These are phyloP conservation scores for Lecanosticta acicola DNA, from an alignment of 2,329 filamentous ascomycete species.

Conservation along the genomic window DNA sequence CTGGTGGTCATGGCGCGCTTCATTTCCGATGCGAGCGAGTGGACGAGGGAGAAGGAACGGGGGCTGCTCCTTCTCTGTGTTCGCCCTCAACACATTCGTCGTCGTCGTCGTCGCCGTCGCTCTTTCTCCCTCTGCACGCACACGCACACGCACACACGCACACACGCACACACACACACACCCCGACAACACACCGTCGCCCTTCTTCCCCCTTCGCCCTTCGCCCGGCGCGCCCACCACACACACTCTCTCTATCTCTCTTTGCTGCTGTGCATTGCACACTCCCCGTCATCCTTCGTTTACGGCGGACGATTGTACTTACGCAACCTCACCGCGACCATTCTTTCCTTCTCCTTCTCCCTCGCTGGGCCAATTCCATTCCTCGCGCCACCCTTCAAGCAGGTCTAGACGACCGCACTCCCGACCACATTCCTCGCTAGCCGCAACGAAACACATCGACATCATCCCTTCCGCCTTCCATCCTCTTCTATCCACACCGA, in stretches of 20 bases:
- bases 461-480: not conserved
- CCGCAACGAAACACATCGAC: constrained; percentile 8
- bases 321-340: constrained; percentile 7
- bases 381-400: constrained; percentile 5
- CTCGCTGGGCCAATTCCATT: constrained; percentile 8
- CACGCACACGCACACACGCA: not conserved
- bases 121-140: not conserved
- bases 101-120: not conserved
- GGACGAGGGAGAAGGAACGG: not conserved
- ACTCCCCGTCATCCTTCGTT: constrained; percentile 19
- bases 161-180: not conserved
- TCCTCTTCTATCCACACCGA: constrained; percentile 1
- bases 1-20: too few species aligned
- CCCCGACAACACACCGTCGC: not conserved
- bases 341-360: constrained; percentile 12
- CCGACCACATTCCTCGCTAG: constrained; percentile 16
- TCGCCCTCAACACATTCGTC: not conserved
- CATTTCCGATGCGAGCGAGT: not conserved
- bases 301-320: constrained; percentile 12
- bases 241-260: not conserved
- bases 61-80: not conserved
- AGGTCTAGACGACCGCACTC: constrained; percentile 13
- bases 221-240: not conserved
- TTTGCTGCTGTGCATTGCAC: constrained; percentile 4
- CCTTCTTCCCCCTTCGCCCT: too few species aligned